Evolutionary conservation across 805 yeast genomes (phyloP), one percentile per base, ranked within the genome.

Genomic region (Yarrowia keelungensis): DNA sequence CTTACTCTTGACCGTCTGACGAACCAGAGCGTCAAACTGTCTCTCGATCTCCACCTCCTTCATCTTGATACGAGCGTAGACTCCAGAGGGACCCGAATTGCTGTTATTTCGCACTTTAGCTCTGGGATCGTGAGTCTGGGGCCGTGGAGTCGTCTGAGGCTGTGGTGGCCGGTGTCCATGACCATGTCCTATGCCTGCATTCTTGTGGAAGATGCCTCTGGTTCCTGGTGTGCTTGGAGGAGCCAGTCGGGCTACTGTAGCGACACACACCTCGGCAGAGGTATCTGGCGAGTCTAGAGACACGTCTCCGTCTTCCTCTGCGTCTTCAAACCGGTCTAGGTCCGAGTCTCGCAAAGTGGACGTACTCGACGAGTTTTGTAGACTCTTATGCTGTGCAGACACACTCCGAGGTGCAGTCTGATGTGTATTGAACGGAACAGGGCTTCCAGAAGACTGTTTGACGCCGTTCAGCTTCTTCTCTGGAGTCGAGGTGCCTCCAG

Each of bases 1-100:
- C 50, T 59, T 59, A 26, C 65, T 59, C 51, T 59, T 59, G 42
- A 59, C 65, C 10, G 65, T 12, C 15, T 59, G 65, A 5, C 65
- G 42, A 10, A 59, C 65, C 32, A 59, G 51, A 5, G 51, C 12
- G 35, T 59, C 65, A 45, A 59, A 59, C 51, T 59, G 65, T 19
- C 65, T n/a, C 16, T 59, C 65, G 35, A 59, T 59, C 51, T 59
- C 65, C 19, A 42, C 51, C 51, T 59, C 51, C 43, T 59, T 59
- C 65, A 59, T 59, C 51, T 59, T 59, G 50, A 59, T 59, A 35
- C 65, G 65, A 32, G 65, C 65, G 22, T 59, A 59, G 42, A 59
- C 46, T 10, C 65, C 51, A 8, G 65, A 32, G 2, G 65, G 51
- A 2, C 65, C 65, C 11, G 51, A 16, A 36, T 12, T 35, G 36